Percentiles rank a stretch among this genome's conserved stretches.
Conservation (phyloP, 148 eudicot species). For the Rhododendron molle region DNA sequence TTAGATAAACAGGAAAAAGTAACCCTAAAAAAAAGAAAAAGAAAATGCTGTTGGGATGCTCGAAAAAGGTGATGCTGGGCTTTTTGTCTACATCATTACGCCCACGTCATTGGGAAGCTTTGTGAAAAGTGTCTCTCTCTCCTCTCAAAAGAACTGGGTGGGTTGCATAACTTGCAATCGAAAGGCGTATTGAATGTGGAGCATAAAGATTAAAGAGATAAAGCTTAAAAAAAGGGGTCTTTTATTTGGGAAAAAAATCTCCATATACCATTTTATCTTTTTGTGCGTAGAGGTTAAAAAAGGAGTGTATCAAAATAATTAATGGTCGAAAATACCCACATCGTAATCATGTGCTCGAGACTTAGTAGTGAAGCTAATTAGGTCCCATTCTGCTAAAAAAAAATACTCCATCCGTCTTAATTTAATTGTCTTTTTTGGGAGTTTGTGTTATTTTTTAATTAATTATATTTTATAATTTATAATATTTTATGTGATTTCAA, state of each 20-base stretch:
- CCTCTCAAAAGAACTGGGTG: constrained; percentile 16
- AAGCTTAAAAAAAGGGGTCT: constrained; percentile 18
- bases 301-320: not conserved
- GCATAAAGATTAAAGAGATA: constrained; percentile 16
- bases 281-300: not conserved
- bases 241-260: not conserved
- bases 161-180: constrained; percentile 20
- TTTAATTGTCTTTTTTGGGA: no score
- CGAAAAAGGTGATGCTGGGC: constrained; percentile 49
- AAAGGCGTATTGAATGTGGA: not conserved
- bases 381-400: no score
- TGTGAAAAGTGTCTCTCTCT: constrained; percentile 11
- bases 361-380: not conserved
- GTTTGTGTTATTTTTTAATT: no score
- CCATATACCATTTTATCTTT: not conserved
- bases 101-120: constrained; percentile 36
- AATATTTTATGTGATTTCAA: no score
- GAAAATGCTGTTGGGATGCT: constrained; percentile 13
- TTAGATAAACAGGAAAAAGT: not conserved
- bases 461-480: no score
- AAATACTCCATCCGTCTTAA: no score
- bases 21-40: not conserved
- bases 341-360: not conserved
- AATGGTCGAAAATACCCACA: not conserved
- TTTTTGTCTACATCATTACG: constrained; percentile 60